phyloP scores from a whole-genome alignment of 306 rosid species.

The Fagus crenata region DNA sequence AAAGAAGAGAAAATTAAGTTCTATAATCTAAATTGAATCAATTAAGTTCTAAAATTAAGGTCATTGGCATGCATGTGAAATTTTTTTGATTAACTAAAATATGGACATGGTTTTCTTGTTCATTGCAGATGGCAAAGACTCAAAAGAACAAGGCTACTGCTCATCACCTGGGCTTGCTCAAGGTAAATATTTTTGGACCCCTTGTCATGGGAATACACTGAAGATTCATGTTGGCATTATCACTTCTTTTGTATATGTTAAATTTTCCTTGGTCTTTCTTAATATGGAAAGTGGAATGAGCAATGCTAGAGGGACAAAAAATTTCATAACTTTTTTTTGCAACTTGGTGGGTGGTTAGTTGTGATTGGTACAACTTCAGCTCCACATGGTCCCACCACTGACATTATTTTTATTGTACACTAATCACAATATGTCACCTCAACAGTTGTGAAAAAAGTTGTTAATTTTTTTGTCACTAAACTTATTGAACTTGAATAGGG shows the following conservation, averaged over 20 bases:
- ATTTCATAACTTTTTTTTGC: no score
- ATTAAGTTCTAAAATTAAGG: no score
- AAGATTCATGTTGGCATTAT: background rate
- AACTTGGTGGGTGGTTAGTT: no score
- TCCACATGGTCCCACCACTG: no score
- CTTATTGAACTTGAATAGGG: background rate
- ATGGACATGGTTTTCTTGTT: conserved; percentile 2
- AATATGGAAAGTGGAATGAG: background rate
- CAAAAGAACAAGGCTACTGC: conserved; percentile 99
- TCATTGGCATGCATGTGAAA: background rate
- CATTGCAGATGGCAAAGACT: conserved; percentile 91
- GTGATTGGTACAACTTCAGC: no score
- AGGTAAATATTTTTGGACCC: conserved; percentile 43
- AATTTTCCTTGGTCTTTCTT: background rate
- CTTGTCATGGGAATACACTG: conserved; percentile 3
- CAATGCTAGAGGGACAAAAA: no score
- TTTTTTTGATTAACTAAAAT: conserved; percentile 6
- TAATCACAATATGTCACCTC: no score
- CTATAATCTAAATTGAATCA: background rate
- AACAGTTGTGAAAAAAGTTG: no score
- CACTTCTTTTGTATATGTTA: background rate
- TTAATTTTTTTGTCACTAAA: no score
- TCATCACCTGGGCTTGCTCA: conserved; percentile 97
- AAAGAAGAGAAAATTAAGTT: background rate
- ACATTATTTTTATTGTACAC: no score